Base-by-base conservation (phyloP, 1,284 basidiomycete species). In the Trichosporon asahii region DNA sequence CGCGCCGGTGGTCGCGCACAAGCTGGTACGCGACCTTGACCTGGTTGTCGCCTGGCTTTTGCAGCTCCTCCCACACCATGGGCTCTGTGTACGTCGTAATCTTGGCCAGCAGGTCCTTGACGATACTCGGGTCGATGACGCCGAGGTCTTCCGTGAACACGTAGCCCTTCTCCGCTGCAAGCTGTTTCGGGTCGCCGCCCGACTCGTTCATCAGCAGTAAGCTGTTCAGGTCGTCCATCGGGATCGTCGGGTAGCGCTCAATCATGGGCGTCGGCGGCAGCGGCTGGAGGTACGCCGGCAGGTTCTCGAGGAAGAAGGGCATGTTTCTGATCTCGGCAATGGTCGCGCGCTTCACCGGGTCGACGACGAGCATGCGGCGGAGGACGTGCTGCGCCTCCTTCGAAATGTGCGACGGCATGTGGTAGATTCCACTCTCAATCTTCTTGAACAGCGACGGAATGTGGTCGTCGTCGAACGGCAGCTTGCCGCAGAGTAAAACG, bases 1-100 rank as follows among this genome's bases (percentile, higher is more conserved):
- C 89, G 57, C 94, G 86, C 76, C 90, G 88, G 84, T 96, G 95
- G 80, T 98, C 96, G 67, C 94, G 86, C 67, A 97, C 86, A 1
- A 98, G 86, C 88, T 96, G 90, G 82, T 98, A 99, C 0, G 96
- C 95, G 18, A 99, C 95, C 84, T 98, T 96, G 80, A 98, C 91
- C 70, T 94, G 92, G 79, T 98, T 97, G 55, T 96, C 95, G 69
- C 94, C 92, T 63, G 94, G 90, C 73, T 90, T 85, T 75, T 90
- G 86, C 70, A 98, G 84, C 76, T 90, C 91, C 70, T 91, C 89
- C 90, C 92, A 93, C 5, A 98, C 88, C 75, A 95, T 92, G 1
- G 92, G 90, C 80, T 89, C 88, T 69, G 89, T 88, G 35, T 96
- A 90, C 0, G 90, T 91, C 0, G 88, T 84, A 85, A 98, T 91